Conservation (phyloP, 495 filamentous ascomycete species). For the Tetracladium marchalianum region DNA sequence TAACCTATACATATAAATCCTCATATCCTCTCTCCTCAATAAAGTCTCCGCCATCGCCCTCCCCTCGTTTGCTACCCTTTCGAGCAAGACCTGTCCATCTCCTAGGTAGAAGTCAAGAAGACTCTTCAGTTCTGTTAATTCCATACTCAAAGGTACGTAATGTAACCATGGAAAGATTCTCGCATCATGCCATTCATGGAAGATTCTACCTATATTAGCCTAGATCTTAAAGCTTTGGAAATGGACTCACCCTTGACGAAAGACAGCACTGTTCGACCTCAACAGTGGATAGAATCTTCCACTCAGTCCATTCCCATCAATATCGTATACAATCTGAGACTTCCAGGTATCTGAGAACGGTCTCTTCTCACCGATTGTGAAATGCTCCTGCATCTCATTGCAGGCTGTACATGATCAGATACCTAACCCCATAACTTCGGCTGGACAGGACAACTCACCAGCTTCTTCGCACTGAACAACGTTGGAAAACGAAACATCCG, state of each 20-base stretch:
- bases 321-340: constrained; percentile 31
- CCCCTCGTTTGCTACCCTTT: constrained; percentile 54
- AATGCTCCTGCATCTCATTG: too few relatives aligned
- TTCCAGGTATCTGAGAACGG: neutral
- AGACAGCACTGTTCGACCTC: constrained; percentile 45
- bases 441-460: too few relatives aligned
- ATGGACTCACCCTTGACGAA: constrained; percentile 40
- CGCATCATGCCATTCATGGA: constrained; percentile 51
- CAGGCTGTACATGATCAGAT: too few relatives aligned
- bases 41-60: constrained; percentile 53
- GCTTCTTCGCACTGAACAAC: too few relatives aligned
- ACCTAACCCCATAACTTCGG: too few relatives aligned
- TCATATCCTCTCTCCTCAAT: constrained; percentile 70
- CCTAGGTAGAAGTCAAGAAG: constrained; percentile 26
- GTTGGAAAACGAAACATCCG: too few relatives aligned
- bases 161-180: constrained; percentile 46
- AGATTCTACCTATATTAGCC: constrained; percentile 20
- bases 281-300: constrained; percentile 42
- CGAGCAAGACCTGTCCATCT: too few relatives aligned
- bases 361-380: too few relatives aligned
- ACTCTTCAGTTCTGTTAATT: constrained; percentile 36
- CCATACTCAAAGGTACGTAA: constrained; percentile 37
- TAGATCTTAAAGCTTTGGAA: too few relatives aligned
- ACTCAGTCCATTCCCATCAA: constrained; percentile 45
- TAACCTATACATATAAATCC: constrained; percentile 72